phyloP scores from a whole-genome alignment of 768 basidiomycete genomes.

The Cyclocybe aegerita region DNA sequence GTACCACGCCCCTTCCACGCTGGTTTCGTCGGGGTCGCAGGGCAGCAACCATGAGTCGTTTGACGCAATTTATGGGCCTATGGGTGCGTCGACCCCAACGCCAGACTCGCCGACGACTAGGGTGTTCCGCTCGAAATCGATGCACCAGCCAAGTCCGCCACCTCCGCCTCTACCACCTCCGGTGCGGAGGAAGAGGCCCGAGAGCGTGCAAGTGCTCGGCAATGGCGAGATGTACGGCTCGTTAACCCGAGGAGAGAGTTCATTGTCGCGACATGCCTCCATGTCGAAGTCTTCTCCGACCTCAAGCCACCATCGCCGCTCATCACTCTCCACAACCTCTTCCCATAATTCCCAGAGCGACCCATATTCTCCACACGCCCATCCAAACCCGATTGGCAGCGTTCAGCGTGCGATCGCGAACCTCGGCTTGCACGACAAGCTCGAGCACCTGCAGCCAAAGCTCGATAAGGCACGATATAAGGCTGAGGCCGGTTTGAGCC shows the following conservation, averaged over 20 bases:
- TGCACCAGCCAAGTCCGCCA: conserved; percentile 45
- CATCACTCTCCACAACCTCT: conserved; percentile 1
- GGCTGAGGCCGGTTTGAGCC: conserved; percentile 66
- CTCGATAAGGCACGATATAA: conserved; percentile 68
- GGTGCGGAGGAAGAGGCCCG: conserved; percentile 52
- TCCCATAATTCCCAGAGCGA: background rate
- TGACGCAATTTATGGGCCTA: conserved; percentile 19
- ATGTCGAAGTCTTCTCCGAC: no score
- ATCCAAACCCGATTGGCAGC: conserved; percentile 7
- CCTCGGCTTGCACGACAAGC: conserved; percentile 28
- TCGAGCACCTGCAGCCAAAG: conserved; percentile 41
- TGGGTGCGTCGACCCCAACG: conserved; percentile 3
- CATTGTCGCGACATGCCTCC: background rate
- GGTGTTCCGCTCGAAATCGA: conserved; percentile 52
- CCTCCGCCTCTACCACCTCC: conserved; percentile 38
- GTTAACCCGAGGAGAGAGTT: background rate
- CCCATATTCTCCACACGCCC: background rate
- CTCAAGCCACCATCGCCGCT: background rate
- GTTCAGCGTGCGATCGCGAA: conserved; percentile 44
- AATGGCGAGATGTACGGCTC: conserved; percentile 14
- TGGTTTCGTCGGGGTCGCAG: background rate
- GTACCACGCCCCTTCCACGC: background rate
- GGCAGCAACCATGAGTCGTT: conserved; percentile 18
- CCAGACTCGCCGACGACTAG: conserved; percentile 32
- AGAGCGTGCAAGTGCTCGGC: conserved; percentile 56